These are phyloP conservation scores for Mycena haematopus DNA, from an alignment of 768 basidiomycete genomes.

Conservation along the genomic window DNA sequence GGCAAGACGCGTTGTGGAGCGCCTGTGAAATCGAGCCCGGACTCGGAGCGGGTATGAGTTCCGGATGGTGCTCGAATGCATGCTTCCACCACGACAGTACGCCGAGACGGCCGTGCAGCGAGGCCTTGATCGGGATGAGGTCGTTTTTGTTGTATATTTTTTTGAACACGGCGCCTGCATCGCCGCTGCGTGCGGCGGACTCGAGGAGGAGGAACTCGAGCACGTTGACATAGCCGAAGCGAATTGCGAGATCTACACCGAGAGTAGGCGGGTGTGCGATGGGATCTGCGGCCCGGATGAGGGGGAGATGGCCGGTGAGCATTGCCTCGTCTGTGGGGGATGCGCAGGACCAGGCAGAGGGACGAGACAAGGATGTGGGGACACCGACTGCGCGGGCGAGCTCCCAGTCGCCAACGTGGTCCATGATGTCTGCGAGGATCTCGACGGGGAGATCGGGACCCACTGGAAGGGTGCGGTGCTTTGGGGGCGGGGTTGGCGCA, in stretches of 20 bases:
- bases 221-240: conserved; percentile 79
- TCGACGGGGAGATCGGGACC: conserved; percentile 75
- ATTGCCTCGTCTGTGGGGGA: conserved; percentile 74
- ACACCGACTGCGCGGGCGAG: conserved; percentile 78
- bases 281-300: conserved; percentile 67
- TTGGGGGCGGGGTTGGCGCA: conserved; percentile 39
- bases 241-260: conserved; percentile 69
- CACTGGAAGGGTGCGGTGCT: conserved; percentile 36
- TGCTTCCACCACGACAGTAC: conserved; percentile 88
- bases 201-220: conserved; percentile 75
- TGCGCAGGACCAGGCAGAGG: conserved; percentile 76
- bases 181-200: conserved; percentile 29
- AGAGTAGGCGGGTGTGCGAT: conserved; percentile 66
- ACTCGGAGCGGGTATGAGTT: conserved; percentile 62
- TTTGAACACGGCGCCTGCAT: conserved; percentile 59
- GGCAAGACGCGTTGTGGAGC: conserved; percentile 79
- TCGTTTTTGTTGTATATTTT: conserved; percentile 68
- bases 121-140: conserved; percentile 80
- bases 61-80: conserved; percentile 63
- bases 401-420: conserved; percentile 85
- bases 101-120: conserved; percentile 70
- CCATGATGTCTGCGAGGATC: conserved; percentile 77
- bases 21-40: conserved; percentile 66
- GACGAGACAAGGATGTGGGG: conserved; percentile 69
- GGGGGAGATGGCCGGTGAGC: conserved; percentile 64